These are phyloP conservation scores for Pelargonium myrrhifolium DNA, from an alignment of 441 rosid genomes.

Conservation along the genomic window DNA sequence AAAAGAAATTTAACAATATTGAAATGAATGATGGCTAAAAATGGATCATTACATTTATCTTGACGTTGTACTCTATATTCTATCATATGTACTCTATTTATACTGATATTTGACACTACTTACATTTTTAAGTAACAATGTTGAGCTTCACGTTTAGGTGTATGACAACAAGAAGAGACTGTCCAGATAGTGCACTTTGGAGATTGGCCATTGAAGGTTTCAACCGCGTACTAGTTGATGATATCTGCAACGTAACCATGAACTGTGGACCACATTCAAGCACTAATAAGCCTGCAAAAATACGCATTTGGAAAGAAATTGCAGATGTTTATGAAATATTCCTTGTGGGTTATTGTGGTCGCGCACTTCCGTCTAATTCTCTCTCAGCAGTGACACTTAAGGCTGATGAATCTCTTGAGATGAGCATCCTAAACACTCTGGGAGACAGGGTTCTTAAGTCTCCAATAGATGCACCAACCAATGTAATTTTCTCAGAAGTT, in stretches of 20 bases:
- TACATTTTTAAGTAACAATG: slow-evolving; percentile 13
- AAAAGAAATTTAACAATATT: too few relatives aligned
- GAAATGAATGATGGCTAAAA: too few relatives aligned
- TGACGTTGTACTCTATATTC: too few relatives aligned
- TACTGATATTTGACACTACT: slow-evolving; percentile 9
- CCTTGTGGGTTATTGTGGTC: slow-evolving; percentile 92
- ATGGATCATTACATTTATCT: too few relatives aligned
- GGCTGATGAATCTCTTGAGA: slow-evolving; percentile 86
- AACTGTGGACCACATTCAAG: slow-evolving; percentile 42
- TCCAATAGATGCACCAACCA: slow-evolving; percentile 68
- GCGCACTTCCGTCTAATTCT: slow-evolving; percentile 77
- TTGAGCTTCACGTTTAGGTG: slow-evolving; percentile 43
- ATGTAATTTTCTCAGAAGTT: slow-evolving; percentile 39
- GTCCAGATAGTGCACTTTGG: slow-evolving; percentile 95
- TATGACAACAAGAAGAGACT: slow-evolving; percentile 94
- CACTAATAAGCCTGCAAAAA: slow-evolving; percentile 54
- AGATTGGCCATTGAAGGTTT: slow-evolving; percentile 87
- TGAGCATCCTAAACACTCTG: slow-evolving; percentile 61
- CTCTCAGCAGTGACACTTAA: slow-evolving; percentile 46
- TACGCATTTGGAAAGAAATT: slow-evolving; percentile 89
- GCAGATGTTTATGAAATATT: slow-evolving; percentile 95
- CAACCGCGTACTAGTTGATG: slow-evolving; percentile 67
- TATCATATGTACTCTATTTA: background rate
- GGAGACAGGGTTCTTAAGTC: slow-evolving; percentile 76
- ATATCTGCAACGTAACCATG: slow-evolving; percentile 34